Percentiles rank a stretch among this genome's conserved stretches.
Evolutionary conservation across 2,329 filamentous ascomycete genomes (phyloP).

Genomic region (Aspergillus pseudonomiae): DNA sequence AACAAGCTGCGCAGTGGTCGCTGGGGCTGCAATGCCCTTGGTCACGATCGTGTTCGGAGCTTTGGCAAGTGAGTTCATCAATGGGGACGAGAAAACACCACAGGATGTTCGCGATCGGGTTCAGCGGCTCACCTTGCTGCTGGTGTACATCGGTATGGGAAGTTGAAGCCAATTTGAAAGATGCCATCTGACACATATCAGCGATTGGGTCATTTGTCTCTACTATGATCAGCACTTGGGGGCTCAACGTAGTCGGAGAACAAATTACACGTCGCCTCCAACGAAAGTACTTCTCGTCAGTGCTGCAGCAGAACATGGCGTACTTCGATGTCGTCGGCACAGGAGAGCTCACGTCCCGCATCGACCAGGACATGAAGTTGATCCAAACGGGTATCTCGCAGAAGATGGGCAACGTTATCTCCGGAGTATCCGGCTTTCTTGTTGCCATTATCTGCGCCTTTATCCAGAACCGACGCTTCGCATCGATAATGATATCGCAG

Average conservation of each 20-base stretch:
- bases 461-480: background rate
- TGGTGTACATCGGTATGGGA: background rate
- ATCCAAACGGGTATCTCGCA: background rate
- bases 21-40: background rate
- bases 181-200: background rate
- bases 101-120: background rate
- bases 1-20: background rate
- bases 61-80: background rate
- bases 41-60: background rate
- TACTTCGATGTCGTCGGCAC: background rate
- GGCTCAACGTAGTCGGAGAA: background rate
- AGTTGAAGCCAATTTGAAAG: accelerated
- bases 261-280: background rate
- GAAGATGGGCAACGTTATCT: background rate
- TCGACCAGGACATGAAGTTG: background rate
- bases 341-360: background rate
- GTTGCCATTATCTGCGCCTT: background rate
- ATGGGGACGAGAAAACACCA: background rate
- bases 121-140: background rate
- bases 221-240: background rate
- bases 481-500: background rate
- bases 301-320: background rate
- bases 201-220: background rate
- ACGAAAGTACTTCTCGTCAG: background rate
- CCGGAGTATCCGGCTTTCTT: background rate